Evolutionary conservation across 306 rosid species (phyloP), one percentile per base, ranked within the genome.

Genomic region (Castanea crenata): DNA sequence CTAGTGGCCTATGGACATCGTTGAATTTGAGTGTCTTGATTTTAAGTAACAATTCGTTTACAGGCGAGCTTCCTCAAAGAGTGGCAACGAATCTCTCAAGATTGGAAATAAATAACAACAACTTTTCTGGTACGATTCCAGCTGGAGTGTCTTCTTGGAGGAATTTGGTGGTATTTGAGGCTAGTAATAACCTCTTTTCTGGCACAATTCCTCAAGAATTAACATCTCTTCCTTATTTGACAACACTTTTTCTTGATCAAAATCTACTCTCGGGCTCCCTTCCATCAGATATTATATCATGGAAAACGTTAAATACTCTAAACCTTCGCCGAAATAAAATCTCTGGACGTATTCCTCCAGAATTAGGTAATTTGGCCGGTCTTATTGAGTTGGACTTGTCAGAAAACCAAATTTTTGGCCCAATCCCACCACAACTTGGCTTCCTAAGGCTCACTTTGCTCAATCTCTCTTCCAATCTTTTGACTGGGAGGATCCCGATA

Each of bases 1-100:
- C 95, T n/a, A 78, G 65, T 29, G 92, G 93, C n/a, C 61, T 91
- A 73, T 93, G 98, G 98, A 89, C 79, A 61, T 41, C 80, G 44
- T n/a, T 19, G 23, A 89, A 81, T 52, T 44, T 89, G 86, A 27
- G 52, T 23, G 1, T 0, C 41, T 71, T 90, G 59, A 54, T 74
- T 81, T 34, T 89, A 46, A 79, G 75, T 21, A 13, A 86, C 69
- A 93, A 93, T 55, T 82, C 76, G 6, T 82, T 93, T 62, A 86
- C 79, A 0, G 97, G 95, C 6, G 85, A 80, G 76, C 89, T 93
- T 71, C 93, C 93, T 10, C 86, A 85, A 78, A 84, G 75, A 57
- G 57, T 87, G 67, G 31, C 95, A 6, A 0, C 1, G 63, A 85
- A n/a, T 59, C 74, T 93, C 74, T 79, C 82, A 2, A 77, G 82